Base-by-base conservation (phyloP, 2,329 filamentous ascomycete species). In the Orbilia blumenaviensis region DNA sequence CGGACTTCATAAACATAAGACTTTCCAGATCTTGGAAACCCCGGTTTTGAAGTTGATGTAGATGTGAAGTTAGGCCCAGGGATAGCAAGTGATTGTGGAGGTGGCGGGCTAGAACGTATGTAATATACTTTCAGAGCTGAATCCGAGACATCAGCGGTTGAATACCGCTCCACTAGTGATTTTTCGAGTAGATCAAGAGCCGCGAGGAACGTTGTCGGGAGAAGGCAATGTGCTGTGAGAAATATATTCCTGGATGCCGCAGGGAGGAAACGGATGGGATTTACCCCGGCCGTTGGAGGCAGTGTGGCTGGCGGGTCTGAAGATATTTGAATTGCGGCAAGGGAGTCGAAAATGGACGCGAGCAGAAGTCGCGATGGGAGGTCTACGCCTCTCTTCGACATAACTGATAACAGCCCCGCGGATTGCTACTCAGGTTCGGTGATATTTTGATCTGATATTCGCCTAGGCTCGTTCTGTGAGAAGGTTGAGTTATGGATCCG, bases 121-220 rank as follows among this genome's bases (percentile, higher is more conserved):
- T 90, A 86, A 83, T 90, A 91, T 42, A 88, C 83, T 27, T 82
- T 29, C 21, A 34, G 66, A 5, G 54, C 5, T 12, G 44, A 18
- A 18, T 27, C 9, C 44, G 38, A 27, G 74, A 41, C 46, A 63
- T 18, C 38, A 10, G 36, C 9, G 12, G 38, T 58, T 32, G 67
- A 56, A 54, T 78, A 79, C 16, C 89, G 86, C 4, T 86, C 89
- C 34, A 97, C 88, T 0, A 95, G 87, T 1, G 87, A 84, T 25
- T 92, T 88, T 82, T 99, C 95, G 0, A 99, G 86, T 0, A 98
- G 86, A 82, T 98, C 94, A 1, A 99, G 86, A 0, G 94, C 93
- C 1, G 93, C 92, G 0, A 97, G 89, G 1, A 97, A 87, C 0
- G 92, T 93, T 0, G 93, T 84, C n/a, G 97, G 84, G 14, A 91